Evolutionary conservation across 2,329 filamentous ascomycete genomes (phyloP), one percentile per base, ranked within the genome.

Genomic region (Aureobasidium melanogenum): DNA sequence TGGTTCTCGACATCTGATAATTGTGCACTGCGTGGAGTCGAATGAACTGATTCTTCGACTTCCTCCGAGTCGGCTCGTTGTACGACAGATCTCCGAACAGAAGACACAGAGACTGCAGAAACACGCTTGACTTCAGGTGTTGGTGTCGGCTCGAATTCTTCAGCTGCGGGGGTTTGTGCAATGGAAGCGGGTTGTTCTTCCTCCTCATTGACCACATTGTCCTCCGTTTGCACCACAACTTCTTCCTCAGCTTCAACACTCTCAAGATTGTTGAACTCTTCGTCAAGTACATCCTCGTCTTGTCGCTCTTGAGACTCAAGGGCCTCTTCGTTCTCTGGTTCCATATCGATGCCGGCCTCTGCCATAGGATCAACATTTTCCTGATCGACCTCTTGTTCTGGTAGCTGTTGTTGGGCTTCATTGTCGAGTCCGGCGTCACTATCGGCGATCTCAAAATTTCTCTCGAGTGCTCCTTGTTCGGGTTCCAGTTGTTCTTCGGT

Each of bases 1-100:
- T 83, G 85, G 66, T 93, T 93, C 72, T 94, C 89, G 0, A 87
- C 88, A 69, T 94, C 87, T 0, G 89, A 92, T 1, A 88, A 87
- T 67, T 90, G 88, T 17, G 41, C 47, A 56, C 64, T 65, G 12
- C 60, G 86, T 1, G 88, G 88, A 19, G 82, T 82, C 0, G 87
- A 88, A 0, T 85, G 86, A 0, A 84, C 82, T 64, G 85, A 83
- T 60, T 77, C 79, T 12, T 81, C 79, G 5, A 78, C 77, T 1
- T 77, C 75, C 0, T 77, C 77, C 1, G 81, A 77, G 0, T 79
- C 79, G 63, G 60, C 34, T 8, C 14, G 34, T n/a, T 32, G 58
- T 19, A 55, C 47, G n/a, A 44, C 44, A 46, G 57, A 39, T 14
- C 47, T 47, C 22, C 39, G 30, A 8, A 56, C 59, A n/a, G 48